A percentile compares a stretch with the other conserved stretches of the same genome.
These are phyloP conservation scores for Aspergillus ibericus DNA, from an alignment of 2,329 filamentous ascomycete genomes.

Conservation along the genomic window DNA sequence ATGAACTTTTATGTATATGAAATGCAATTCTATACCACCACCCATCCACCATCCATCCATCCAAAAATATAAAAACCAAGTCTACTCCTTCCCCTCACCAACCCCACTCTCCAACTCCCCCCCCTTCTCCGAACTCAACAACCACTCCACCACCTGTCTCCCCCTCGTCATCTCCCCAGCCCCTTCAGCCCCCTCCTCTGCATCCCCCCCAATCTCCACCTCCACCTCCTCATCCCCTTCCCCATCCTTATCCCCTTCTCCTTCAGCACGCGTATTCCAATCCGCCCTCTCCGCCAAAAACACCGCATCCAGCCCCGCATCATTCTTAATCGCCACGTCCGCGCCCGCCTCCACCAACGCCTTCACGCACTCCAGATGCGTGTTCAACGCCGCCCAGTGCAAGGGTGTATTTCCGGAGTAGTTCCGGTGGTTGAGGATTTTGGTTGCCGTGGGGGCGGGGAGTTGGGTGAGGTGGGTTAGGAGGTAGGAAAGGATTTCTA, in stretches of 20 bases:
- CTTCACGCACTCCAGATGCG: slow-evolving; percentile 79
- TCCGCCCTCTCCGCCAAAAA: slow-evolving; percentile 72
- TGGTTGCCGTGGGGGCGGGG: slow-evolving; percentile 11
- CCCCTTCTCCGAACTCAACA: slow-evolving; percentile 40
- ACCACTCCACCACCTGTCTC: slow-evolving; percentile 44
- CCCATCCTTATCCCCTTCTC: slow-evolving; percentile 22
- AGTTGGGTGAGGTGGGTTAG: slow-evolving; percentile 41
- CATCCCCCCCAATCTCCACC: not conserved
- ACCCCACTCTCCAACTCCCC: slow-evolving; percentile 28
- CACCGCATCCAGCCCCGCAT: slow-evolving; percentile 77
- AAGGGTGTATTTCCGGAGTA: slow-evolving; percentile 83
- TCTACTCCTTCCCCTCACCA: slow-evolving; percentile 16
- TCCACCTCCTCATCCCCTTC: slow-evolving; percentile 17
- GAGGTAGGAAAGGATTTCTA: slow-evolving; percentile 51
- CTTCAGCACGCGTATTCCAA: slow-evolving; percentile 58
- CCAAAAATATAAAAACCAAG: not conserved
- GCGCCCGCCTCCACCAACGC: slow-evolving; percentile 73
- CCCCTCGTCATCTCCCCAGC: slow-evolving; percentile 34
- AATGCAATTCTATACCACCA: not conserved
- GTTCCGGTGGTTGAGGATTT: slow-evolving; percentile 60
- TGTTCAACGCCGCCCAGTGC: slow-evolving; percentile 91
- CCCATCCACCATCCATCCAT: not conserved
- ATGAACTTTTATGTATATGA: not conserved
- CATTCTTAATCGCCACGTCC: slow-evolving; percentile 74
- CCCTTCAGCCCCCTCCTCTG: not conserved